Evolutionary conservation across 495 filamentous ascomycete species (phyloP).

Genomic region (Wilcoxina mikolae): DNA sequence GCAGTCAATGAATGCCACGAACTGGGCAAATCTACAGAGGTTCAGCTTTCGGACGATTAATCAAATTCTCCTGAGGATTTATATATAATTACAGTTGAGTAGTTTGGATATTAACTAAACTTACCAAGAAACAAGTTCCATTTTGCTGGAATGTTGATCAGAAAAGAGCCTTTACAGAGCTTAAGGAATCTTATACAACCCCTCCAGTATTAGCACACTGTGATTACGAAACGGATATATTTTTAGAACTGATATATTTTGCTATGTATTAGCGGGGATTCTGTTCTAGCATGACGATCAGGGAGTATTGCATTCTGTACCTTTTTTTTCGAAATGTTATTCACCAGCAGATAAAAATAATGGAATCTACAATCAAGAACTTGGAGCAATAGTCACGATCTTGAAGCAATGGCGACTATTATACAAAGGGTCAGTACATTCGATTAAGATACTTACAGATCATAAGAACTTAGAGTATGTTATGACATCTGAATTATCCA

Average conservation of each 20-base stretch:
- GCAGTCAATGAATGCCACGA: background rate
- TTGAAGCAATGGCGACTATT: conserved; percentile 4
- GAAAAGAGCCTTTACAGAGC: background rate
- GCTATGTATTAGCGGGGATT: conserved; percentile 6
- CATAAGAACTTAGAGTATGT: conserved; percentile 17
- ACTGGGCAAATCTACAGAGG: conserved; percentile 15
- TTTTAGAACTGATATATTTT: conserved; percentile 6
- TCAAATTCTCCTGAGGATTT: conserved; percentile 32
- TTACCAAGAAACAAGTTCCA: background rate
- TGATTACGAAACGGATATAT: background rate
- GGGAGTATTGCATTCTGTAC: conserved; percentile 4
- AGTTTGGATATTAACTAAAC: conserved; percentile 11
- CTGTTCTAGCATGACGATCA: conserved; percentile 4
- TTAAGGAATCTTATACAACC: background rate
- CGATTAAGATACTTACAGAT: conserved; percentile 16
- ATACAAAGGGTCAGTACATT: background rate
- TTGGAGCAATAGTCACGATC: background rate
- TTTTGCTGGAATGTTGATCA: background rate
- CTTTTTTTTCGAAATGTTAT: conserved; percentile 12
- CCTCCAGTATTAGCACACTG: conserved; percentile 6
- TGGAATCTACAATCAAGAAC: conserved; percentile 6
- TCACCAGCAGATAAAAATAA: conserved; percentile 5
- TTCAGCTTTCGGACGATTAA: conserved; percentile 25
- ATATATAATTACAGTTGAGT: conserved; percentile 23
- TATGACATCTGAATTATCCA: background rate